Base-by-base conservation (phyloP, 345 rosid species). In the Combretum micranthum region DNA sequence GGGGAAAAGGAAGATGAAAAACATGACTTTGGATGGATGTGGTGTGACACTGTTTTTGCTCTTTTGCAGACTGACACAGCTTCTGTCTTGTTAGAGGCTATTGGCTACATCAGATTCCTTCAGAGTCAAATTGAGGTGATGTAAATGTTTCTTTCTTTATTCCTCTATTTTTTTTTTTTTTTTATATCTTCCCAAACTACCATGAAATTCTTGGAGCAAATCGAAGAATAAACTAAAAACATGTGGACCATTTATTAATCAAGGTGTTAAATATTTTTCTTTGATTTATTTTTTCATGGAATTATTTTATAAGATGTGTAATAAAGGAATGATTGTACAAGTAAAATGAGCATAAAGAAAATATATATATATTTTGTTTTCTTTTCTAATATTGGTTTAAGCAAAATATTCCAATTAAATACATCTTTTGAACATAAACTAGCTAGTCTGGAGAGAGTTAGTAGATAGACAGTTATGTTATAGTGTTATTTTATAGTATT, bases 101-200 rank as follows among this genome's bases (percentile, higher is more conserved):
- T 90, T 76, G 99, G 97, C 72, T 90, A 93, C 86, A 93, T 93
- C 75, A 90, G 99, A 93, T 90, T 90, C 99, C 99, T 93, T 68
- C 96, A 90, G 64, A 79, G 83, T 86, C 99, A 93, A 80, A 83
- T 87, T 81, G 91, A 92, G 97, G 99, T 87, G 71, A 60, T 76
- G n/a, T n/a, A n/a, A n/a, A n/a, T n/a, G 72, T 51, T 65, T 66
- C 56, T 68, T 68, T 42, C 62, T 60, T 42, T 37, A 52, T 57
- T 60, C 17, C 26, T 61, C 23, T 57, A 57, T 60, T 22, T 10
- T 47, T 59, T 15, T 57, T 60, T 60, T 22, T 10, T 47, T 59
- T 15, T 61, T 60, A 53, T 22, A 11, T 47, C 57, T 75, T 65
- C 42, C 50, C 69, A 60, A 72, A 75, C 73, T 51, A 69, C 72